Conservation (phyloP, 2,329 filamentous ascomycete genomes). For the Epichloe coenophiala region DNA sequence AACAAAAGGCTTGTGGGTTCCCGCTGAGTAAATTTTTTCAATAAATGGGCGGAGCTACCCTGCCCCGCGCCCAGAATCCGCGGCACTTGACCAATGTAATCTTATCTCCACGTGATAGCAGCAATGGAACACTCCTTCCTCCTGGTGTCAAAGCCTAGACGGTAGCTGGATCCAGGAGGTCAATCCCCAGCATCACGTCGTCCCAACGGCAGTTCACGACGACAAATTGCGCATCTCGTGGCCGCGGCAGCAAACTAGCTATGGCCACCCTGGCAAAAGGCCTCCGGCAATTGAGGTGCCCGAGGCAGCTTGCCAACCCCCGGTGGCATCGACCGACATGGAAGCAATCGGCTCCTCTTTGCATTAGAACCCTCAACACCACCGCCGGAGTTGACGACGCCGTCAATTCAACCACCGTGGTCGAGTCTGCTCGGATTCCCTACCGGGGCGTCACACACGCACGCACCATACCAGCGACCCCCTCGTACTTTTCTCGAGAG, state of each 20-base stretch:
- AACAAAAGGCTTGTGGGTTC: not conserved
- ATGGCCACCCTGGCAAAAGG: constrained; percentile 24
- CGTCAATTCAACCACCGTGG: constrained; percentile 7
- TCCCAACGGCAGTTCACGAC: not conserved
- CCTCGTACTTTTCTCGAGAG: constrained; percentile 88
- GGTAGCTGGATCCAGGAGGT: not conserved
- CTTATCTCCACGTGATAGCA: constrained; percentile 14
- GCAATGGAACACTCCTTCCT: not conserved
- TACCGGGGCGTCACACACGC: constrained; percentile 34
- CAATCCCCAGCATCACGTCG: not conserved
- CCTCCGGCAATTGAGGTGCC: constrained; percentile 23
- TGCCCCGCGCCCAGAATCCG: constrained; percentile 18
- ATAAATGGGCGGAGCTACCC: constrained; percentile 10
- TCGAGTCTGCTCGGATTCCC: constrained; percentile 15
- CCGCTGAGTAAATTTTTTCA: constrained; percentile 22
- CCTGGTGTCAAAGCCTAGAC: not conserved
- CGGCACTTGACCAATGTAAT: constrained; percentile 3
- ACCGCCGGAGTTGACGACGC: constrained; percentile 8
- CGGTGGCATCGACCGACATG: constrained; percentile 17
- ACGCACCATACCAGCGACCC: constrained; percentile 69
- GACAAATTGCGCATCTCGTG: not conserved
- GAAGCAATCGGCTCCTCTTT: constrained; percentile 12
- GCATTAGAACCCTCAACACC: constrained; percentile 13
- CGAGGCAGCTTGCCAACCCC: constrained; percentile 15
- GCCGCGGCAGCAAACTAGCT: constrained; percentile 8